Conservation (phyloP, 2,329 filamentous ascomycete species). For the Pseudonectria buxi region DNA sequence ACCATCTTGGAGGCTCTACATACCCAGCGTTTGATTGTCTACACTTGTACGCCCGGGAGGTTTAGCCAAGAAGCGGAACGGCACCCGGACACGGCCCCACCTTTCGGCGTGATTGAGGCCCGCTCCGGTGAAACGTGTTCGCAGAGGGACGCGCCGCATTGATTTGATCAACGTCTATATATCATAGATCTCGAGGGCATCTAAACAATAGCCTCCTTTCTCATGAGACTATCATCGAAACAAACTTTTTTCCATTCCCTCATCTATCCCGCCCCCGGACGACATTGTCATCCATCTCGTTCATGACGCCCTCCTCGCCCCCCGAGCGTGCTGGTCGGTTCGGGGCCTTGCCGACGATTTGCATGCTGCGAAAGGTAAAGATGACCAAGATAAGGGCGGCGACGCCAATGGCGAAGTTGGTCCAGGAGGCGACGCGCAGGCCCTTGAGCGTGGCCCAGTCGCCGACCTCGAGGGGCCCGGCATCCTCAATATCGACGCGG, state of each 20-base stretch:
- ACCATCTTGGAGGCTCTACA: too few species aligned
- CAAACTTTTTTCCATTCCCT: background rate
- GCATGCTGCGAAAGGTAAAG: conserved; percentile 44
- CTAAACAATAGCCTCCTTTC: too few species aligned
- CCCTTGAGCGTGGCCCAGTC: conserved; percentile 42
- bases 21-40: too few species aligned
- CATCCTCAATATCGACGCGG: conserved; percentile 36
- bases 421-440: conserved; percentile 44
- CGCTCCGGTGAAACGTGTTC: conserved; percentile 5
- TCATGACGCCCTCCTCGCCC: conserved; percentile 17
- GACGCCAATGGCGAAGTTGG: conserved; percentile 43
- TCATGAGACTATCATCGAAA: too few species aligned
- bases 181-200: too few species aligned
- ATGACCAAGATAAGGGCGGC: conserved; percentile 37
- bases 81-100: conserved; percentile 3
- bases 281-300: conserved; percentile 11
- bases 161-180: too few species aligned
- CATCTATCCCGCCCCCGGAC: conserved; percentile 7
- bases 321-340: conserved; percentile 9
- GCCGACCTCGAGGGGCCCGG: conserved; percentile 35
- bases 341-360: conserved; percentile 41
- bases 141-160: too few species aligned
- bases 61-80: conserved; percentile 6
- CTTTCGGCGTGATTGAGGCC: conserved; percentile 8
- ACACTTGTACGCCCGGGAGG: too few species aligned